Evolutionary conservation across 2,329 filamentous ascomycete genomes (phyloP), one percentile per base, ranked within the genome.

Genomic region (Hymenoscyphus salicellus): DNA sequence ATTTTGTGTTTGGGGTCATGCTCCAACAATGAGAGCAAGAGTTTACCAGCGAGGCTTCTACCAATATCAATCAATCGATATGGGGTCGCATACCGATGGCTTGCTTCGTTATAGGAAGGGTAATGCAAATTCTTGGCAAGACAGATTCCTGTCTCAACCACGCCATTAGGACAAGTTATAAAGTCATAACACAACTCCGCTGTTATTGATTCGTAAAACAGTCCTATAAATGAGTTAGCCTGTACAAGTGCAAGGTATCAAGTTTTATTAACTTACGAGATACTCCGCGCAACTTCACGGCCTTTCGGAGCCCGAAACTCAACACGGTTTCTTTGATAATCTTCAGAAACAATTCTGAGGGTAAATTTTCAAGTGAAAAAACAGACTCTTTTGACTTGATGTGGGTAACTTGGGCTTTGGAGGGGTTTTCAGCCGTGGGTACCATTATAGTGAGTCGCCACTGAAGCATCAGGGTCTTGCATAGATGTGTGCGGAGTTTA

Each of bases 151-250:
- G 46, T 20, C 23, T 52, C 46, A 52, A 52, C 46, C n/a, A 52
- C 46, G n/a, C 46, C 46, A 52, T 52, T 17, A 2, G n/a, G 46
- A 52, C 23, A 16, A 10, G n/a, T 20, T 8, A 26, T 52, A 16
- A 52, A 52, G 23, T 52, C 46, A 23, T 20, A 23, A 26, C 46
- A 52, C 23, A 52, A 26, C 23, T 52, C 56, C 17, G 28, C 56
- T 36, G 56, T 58, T 7, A 58, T 38, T 14, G 56, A 36, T 5
- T 38, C 23, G 32, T 41, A 58, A 38, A 58, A 58, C 17, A 58
- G 30, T 17, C 32, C 56, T 58, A 20, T 11, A 8, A 1, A 10
- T 2, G 10, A 36, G 17, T 58, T 58, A 58, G 32, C 20, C 17
- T 38, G 11, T 41, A 14, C 14, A 2, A 5, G 6, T 2, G 10